Evolutionary conservation across 2,329 filamentous ascomycete species (phyloP).

Genomic region (Aspergillus ibericus): DNA sequence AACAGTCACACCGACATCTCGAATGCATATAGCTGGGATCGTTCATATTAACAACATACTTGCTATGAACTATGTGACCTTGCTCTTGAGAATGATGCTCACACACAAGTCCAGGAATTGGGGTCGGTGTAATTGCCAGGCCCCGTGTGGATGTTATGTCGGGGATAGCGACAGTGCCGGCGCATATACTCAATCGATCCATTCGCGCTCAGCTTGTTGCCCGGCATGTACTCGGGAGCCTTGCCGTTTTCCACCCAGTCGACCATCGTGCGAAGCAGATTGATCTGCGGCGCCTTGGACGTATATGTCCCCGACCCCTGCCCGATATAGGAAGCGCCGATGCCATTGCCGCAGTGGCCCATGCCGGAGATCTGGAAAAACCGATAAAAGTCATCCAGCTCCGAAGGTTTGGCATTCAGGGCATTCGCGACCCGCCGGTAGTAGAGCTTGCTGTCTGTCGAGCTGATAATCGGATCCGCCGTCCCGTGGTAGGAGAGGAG

Average conservation of each 20-base stretch:
- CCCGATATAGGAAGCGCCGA: conserved; percentile 46
- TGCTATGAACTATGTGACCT: no score
- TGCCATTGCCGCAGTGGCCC: conserved; percentile 50
- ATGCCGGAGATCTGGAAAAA: conserved; percentile 58
- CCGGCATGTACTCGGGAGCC: conserved; percentile 41
- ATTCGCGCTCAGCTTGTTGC: conserved; percentile 46
- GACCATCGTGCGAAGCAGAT: conserved; percentile 52
- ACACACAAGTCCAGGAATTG: conserved; percentile 36
- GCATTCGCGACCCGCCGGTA: conserved; percentile 47
- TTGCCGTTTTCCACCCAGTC: conserved; percentile 50
- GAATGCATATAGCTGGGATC: no score
- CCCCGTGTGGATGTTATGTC: conserved; percentile 32
- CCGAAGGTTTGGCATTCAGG: conserved; percentile 34
- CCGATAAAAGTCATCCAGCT: conserved; percentile 45
- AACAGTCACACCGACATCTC: no score
- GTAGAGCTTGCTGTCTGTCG: conserved; percentile 53
- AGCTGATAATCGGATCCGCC: conserved; percentile 54
- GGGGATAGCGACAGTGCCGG: conserved; percentile 48
- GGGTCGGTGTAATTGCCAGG: conserved; percentile 36
- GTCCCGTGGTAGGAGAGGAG: conserved; percentile 45
- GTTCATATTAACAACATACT: no score
- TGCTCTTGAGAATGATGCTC: no score
- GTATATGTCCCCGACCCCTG: conserved; percentile 27
- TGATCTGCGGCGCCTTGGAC: conserved; percentile 39
- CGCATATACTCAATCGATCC: conserved; percentile 46